A percentile compares a stretch with the other conserved stretches of the same genome.
phyloP scores from a whole-genome alignment of 768 basidiomycete genomes.

The Suillus placidus region DNA sequence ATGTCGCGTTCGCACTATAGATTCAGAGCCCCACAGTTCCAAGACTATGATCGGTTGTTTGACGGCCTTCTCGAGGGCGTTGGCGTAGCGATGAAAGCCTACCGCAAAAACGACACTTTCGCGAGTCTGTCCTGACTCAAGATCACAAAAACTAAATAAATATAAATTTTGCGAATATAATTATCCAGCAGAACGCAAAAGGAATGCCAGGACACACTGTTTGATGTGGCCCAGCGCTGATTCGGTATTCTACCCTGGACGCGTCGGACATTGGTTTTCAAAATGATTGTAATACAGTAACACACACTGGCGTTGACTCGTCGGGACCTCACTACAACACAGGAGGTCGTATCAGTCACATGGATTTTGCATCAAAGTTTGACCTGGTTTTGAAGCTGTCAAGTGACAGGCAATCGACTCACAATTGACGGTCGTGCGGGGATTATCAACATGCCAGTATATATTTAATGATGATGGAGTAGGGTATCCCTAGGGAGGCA shows the following conservation, averaged over 20 bases:
- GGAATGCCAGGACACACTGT: background rate
- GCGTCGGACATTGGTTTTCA: background rate
- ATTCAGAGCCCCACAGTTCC: background rate
- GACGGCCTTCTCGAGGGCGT: slow-evolving; percentile 46
- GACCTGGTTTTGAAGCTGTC: background rate
- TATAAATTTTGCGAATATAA: background rate
- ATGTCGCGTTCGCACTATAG: background rate
- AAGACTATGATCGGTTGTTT: slow-evolving; percentile 64
- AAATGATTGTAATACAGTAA: background rate
- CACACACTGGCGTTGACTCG: background rate
- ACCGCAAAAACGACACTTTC: slow-evolving; percentile 51
- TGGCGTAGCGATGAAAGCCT: slow-evolving; percentile 42
- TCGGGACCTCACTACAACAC: background rate
- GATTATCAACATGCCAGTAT: background rate
- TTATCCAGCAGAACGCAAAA: background rate
- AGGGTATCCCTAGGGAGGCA: too few relatives aligned
- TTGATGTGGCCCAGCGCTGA: background rate
- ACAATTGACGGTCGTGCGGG: background rate
- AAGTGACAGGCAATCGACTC: background rate
- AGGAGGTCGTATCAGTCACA: background rate
- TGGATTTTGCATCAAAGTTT: background rate
- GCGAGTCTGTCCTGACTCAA: background rate
- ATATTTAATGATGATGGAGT: background rate
- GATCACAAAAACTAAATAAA: background rate
- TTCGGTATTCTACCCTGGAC: background rate